Evolutionary conservation across 2,329 filamentous ascomycete species (phyloP).

Genomic region (Diaporthe citriasiana): DNA sequence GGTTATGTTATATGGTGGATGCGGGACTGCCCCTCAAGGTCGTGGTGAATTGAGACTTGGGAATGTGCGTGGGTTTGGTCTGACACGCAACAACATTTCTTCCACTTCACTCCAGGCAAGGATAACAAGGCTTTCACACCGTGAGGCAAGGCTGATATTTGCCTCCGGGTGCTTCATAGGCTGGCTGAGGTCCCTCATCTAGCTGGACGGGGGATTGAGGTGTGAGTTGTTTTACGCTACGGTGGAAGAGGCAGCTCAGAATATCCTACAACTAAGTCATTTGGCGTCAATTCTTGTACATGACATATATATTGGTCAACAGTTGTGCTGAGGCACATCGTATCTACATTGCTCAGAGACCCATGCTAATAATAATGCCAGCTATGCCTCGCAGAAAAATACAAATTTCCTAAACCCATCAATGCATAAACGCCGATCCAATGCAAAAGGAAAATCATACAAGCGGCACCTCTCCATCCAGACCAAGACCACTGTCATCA

Average conservation of each 20-base stretch:
- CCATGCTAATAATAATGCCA: not conserved
- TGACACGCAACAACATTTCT: no score
- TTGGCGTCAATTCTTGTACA: not conserved
- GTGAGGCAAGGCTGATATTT: not conserved
- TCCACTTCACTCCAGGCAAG: not conserved
- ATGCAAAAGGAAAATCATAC: constrained; percentile 12
- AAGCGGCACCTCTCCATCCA: not conserved
- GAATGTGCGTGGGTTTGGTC: not conserved
- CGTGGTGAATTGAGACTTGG: not conserved
- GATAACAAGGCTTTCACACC: not conserved
- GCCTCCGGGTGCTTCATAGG: not conserved
- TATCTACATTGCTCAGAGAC: not conserved
- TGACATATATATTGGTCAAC: not conserved
- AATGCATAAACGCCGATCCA: not conserved
- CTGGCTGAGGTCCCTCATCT: not conserved
- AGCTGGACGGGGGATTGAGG: not conserved
- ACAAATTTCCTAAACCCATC: not conserved
- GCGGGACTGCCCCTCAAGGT: not conserved
- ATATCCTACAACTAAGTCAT: not conserved
- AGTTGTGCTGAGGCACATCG: not conserved
- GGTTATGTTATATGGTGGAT: not conserved
- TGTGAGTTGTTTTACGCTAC: not conserved
- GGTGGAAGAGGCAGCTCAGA: not conserved
- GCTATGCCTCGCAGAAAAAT: not conserved
- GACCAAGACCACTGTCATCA: constrained; percentile 21